Evolutionary conservation across 805 yeast species (phyloP).

Genomic region (Saccharomycopsis fermentans): DNA sequence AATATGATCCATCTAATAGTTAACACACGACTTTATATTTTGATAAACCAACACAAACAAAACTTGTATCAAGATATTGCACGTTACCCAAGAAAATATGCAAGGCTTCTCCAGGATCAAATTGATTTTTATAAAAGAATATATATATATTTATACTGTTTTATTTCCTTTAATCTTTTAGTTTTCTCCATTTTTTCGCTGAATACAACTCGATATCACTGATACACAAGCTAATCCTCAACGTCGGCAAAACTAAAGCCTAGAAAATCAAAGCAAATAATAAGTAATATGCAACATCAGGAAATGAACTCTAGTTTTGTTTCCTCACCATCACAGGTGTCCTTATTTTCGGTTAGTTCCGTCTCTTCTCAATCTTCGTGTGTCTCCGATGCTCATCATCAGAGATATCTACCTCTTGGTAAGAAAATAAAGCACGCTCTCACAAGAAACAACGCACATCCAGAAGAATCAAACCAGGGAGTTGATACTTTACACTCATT

Average conservation of each 20-base stretch:
- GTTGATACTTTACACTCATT: background rate
- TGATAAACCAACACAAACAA: too few species aligned
- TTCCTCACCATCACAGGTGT: slow-evolving; percentile 15
- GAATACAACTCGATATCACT: too few species aligned
- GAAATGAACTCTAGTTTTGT: slow-evolving; percentile 4
- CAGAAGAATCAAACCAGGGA: background rate
- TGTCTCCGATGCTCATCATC: background rate
- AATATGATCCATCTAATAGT: background rate
- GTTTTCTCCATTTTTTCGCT: too few species aligned
- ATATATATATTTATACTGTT: too few species aligned
- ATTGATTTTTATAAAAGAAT: too few species aligned
- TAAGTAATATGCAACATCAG: slow-evolving; percentile 5
- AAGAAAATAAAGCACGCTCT: slow-evolving; percentile 14
- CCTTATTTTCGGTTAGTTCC: slow-evolving; percentile 15
- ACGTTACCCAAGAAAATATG: too few species aligned
- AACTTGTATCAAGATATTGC: too few species aligned
- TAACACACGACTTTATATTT: background rate
- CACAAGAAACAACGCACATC: slow-evolving; percentile 9
- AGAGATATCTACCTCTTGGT: slow-evolving; percentile 3
- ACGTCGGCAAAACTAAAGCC: too few species aligned
- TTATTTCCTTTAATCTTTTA: too few species aligned
- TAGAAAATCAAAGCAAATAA: too few species aligned
- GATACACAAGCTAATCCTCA: background rate
- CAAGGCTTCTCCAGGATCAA: too few species aligned
- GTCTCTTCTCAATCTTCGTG: slow-evolving; percentile 7